A percentile compares a stretch with the other conserved stretches of the same genome.
These are phyloP conservation scores for Fusarium sp. DNA, from an alignment of 2,329 filamentous ascomycete species.

Conservation along the genomic window DNA sequence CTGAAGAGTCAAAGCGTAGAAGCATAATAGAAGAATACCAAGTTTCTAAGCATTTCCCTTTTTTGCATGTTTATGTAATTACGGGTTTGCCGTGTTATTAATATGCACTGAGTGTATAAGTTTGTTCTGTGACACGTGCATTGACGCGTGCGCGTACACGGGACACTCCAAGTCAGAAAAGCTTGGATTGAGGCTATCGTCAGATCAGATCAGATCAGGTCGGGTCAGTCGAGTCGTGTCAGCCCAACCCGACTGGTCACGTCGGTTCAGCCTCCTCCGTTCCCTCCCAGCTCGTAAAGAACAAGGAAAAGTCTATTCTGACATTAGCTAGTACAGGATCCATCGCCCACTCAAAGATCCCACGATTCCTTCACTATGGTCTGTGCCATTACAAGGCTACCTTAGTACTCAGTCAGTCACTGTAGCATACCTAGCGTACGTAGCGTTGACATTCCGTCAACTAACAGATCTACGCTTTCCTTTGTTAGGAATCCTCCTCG, in stretches of 20 bases:
- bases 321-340: not conserved
- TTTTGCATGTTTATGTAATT: slow-evolving; percentile 22
- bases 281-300: not conserved
- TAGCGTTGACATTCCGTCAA: slow-evolving; percentile 3
- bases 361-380: not conserved
- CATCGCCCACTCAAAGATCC: not conserved
- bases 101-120: slow-evolving; percentile 2
- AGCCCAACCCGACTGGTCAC: not conserved
- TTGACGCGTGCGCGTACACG: slow-evolving; percentile 7
- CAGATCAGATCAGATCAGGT: slow-evolving; percentile 14
- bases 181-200: slow-evolving; percentile 30
- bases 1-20: slow-evolving; percentile 15
- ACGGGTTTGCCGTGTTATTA: slow-evolving; percentile 18
- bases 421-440: not conserved
- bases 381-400: slow-evolving; percentile 15
- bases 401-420: slow-evolving; percentile 4
- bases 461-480: slow-evolving; percentile 35
- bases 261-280: slow-evolving; percentile 1
- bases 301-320: not conserved
- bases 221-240: not conserved
- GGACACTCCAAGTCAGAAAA: not conserved
- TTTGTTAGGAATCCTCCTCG: slow-evolving; percentile 38
- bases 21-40: slow-evolving; percentile 19
- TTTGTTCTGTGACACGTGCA: slow-evolving; percentile 16
- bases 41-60: slow-evolving; percentile 6